Conservation (phyloP, 805 yeast genomes). For the Sugiyamaella marilandica region DNA sequence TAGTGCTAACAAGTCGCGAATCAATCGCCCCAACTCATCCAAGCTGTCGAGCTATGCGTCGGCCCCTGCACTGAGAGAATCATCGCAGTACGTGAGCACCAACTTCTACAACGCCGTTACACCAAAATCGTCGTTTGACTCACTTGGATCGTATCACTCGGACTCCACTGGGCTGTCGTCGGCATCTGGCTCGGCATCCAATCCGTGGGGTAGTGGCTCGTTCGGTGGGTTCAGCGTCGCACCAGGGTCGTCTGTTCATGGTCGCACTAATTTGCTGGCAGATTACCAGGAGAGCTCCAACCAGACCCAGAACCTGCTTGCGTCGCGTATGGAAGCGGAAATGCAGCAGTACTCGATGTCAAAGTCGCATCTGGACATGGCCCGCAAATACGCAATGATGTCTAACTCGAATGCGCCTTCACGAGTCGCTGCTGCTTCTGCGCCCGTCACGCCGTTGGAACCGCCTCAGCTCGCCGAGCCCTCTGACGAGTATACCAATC, state of each 20-base stretch:
- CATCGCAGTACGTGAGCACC: not conserved
- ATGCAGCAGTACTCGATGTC: not conserved
- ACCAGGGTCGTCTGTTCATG: not conserved
- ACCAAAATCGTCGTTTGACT: constrained; percentile 19
- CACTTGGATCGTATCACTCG: constrained; percentile 19
- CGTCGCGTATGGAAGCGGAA: not conserved
- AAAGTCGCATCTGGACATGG: not conserved
- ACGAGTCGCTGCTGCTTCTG: not conserved
- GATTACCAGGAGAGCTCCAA: constrained; percentile 2
- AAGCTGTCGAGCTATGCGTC: not conserved
- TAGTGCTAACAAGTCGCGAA: not conserved
- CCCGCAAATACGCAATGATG: not conserved
- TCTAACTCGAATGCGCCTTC: not conserved
- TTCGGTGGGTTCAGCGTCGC: constrained; percentile 11
- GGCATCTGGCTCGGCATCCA: constrained; percentile 4
- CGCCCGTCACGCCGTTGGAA: not conserved
- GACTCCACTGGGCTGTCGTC: constrained; percentile 7
- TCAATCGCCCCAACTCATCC: not conserved
- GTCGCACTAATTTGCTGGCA: not conserved
- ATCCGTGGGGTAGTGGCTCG: constrained; percentile 9
- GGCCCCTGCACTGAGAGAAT: not conserved
- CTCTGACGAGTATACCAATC: constrained; percentile 41
- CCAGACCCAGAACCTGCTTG: not conserved
- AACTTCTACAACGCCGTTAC: constrained; percentile 11
- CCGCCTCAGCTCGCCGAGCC: constrained; percentile 14